Evolutionary conservation across 345 rosid genomes (phyloP).

Genomic region (Fremontodendron californicum): DNA sequence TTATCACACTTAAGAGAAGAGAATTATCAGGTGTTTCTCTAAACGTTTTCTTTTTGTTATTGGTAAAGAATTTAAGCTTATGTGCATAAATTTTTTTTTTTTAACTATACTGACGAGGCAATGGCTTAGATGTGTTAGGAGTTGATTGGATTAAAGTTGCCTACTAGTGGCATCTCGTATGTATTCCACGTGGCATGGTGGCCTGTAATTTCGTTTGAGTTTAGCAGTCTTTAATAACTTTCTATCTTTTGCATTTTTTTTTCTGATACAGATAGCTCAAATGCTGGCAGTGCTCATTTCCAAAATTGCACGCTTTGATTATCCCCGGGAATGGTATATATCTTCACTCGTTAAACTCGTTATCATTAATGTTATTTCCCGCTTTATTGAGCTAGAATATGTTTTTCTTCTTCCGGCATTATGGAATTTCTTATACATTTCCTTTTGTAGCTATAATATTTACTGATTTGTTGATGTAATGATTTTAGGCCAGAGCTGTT

Average conservation of each 20-base stretch:
- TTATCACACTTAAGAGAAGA: conserved; percentile 82
- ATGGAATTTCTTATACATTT: neutral
- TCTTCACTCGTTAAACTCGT: neutral
- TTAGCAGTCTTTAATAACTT: conserved; percentile 10
- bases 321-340: conserved; percentile 86
- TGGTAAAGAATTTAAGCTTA: neutral
- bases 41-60: neutral
- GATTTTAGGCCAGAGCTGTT: conserved; percentile 81
- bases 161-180: neutral
- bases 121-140: neutral
- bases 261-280: conserved; percentile 58
- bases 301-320: conserved; percentile 90
- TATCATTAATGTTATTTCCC: neutral
- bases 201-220: neutral
- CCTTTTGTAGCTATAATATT: conserved; percentile 14
- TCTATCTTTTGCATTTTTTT: neutral
- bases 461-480: conserved; percentile 24
- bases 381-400: neutral
- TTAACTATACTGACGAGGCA: neutral
- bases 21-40: conserved; percentile 56
- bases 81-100: neutral
- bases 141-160: conserved; percentile 8
- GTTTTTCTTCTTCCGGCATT: neutral
- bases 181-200: neutral
- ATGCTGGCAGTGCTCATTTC: conserved; percentile 86